These are phyloP conservation scores for Blastobotrys petasosporus DNA, from an alignment of 1,139 yeast genomes.

Conservation along the genomic window DNA sequence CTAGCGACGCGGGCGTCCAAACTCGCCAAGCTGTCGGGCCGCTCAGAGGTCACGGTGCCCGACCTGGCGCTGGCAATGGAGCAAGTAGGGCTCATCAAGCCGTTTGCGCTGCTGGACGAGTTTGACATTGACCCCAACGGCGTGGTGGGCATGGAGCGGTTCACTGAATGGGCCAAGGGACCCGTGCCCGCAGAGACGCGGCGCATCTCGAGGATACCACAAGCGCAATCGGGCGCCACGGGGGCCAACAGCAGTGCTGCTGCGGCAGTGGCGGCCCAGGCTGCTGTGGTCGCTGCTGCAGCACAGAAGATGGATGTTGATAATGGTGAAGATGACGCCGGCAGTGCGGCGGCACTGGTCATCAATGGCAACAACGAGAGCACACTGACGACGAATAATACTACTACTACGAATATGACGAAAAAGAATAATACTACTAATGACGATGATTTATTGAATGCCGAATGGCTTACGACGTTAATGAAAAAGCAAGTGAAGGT, in stretches of 20 bases:
- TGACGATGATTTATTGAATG: slow-evolving; percentile 13
- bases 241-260: slow-evolving; percentile 11
- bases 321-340: background rate
- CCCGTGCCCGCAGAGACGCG: slow-evolving; percentile 39
- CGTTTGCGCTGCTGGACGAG: slow-evolving; percentile 38
- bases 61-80: slow-evolving; percentile 61
- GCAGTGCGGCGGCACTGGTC: background rate
- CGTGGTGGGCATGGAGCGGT: slow-evolving; percentile 38
- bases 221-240: slow-evolving; percentile 23
- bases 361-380: background rate
- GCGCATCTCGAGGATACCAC: slow-evolving; percentile 35
- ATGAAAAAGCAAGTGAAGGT: slow-evolving; percentile 34
- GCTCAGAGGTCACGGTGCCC: slow-evolving; percentile 42
- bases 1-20: slow-evolving; percentile 41
- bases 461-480: slow-evolving; percentile 33
- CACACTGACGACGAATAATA: slow-evolving; percentile 4
- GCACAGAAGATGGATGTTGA: background rate
- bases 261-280: slow-evolving; percentile 11
- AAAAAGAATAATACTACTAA: slow-evolving; percentile 18
- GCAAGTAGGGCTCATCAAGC: slow-evolving; percentile 48
- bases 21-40: slow-evolving; percentile 38
- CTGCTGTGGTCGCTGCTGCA: slow-evolving; percentile 6
- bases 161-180: slow-evolving; percentile 47
- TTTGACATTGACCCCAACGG: slow-evolving; percentile 31
- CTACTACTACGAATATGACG: background rate